Percentiles rank a stretch among this genome's conserved stretches.
Conservation (phyloP, 345 rosid genomes). For the Populus deltoides region DNA sequence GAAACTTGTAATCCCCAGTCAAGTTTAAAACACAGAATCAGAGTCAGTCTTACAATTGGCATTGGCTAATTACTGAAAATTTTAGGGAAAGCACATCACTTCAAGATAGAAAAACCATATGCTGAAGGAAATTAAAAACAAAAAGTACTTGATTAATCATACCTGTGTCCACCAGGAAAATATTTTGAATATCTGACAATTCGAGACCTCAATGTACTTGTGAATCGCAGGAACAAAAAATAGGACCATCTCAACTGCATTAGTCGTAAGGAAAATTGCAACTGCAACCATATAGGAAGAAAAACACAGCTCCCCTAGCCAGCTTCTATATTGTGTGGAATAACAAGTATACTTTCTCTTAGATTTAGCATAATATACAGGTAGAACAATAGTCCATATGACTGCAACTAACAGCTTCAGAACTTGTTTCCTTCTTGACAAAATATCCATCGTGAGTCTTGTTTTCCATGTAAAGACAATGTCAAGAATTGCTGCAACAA, state of each 20-base stretch:
- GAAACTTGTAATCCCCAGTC: not conserved
- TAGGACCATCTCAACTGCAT: conserved; percentile 75
- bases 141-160: conserved; percentile 4
- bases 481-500: conserved; percentile 70
- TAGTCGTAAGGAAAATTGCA: conserved; percentile 58
- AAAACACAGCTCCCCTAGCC: conserved; percentile 78
- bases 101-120: not conserved
- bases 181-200: conserved; percentile 51
- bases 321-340: conserved; percentile 52
- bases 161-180: conserved; percentile 89
- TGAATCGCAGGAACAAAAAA: conserved; percentile 78
- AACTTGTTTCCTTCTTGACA: conserved; percentile 56
- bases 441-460: conserved; percentile 55
- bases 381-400: conserved; percentile 83
- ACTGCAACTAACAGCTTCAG: conserved; percentile 66
- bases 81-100: not conserved
- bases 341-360: conserved; percentile 82
- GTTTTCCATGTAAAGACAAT: conserved; percentile 85
- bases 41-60: not conserved
- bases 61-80: not conserved
- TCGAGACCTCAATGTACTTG: conserved; percentile 80
- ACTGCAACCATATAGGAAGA: conserved; percentile 87
- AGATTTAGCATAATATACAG: conserved; percentile 63
- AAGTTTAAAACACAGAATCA: not conserved
- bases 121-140: not conserved